Base-by-base conservation (phyloP, 495 filamentous ascomycete genomes). In the Aspergillus egyptiacus region DNA sequence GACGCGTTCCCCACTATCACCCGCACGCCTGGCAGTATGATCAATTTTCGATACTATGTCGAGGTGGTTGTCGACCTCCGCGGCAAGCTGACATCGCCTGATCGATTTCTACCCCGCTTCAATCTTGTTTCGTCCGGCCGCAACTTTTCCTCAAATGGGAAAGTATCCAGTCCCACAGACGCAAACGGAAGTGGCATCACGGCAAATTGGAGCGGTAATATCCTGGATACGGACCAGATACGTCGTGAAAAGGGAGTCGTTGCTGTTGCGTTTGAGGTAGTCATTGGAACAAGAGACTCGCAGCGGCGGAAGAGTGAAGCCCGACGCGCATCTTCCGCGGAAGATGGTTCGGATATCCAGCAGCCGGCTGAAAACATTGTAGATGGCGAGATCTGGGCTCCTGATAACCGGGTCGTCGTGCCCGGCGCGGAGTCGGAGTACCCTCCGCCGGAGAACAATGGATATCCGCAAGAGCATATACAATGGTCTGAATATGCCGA, bases 1-100 rank as follows among this genome's bases (percentile, higher is more conserved):
- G 89, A 96, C 54, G 81, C 82, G 0, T 98, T 98, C 56, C 91
- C 93, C 2, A 95, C 91, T 6, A 96, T 98, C 50, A 83, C 79
- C 10, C 82, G 79, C 46, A 89, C 95, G 3, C 93, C 93, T 0
- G 88, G 91, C 17, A 81, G 83, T 19, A 89, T 96, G 78, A 94
- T 98, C 51, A 87, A 82, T 52, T 97, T 98, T 67, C 86, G 84
- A 55, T 97, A 98, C 60, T 87, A 86, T 55, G 77, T 96, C 19
- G 93, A 98, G 62, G 86, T 96, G 2, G 83, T 97, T 17, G 77
- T 96, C 2, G 93, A 98, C 58, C 71, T 96, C 7, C 88, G 91
- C 22, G 90, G 91, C 11, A 96, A 89, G 59, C 73, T 95, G 4
- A 80, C 82, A 17, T 80, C 82, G 5, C 75, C 77, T 32, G 80